Evolutionary conservation across 345 rosid genomes (phyloP).

Genomic region (Anastatica hierochuntica): DNA sequence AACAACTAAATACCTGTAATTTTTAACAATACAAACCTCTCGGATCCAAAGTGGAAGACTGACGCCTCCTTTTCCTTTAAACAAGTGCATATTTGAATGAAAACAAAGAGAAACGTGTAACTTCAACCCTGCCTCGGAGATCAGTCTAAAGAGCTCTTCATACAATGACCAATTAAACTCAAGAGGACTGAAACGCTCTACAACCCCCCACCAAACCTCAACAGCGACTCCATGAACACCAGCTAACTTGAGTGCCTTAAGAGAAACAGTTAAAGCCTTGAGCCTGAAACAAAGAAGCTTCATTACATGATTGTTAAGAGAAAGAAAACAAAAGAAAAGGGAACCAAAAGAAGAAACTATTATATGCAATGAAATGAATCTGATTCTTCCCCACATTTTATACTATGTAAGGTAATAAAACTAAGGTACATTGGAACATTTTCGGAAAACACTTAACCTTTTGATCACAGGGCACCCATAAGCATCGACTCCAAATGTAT

Average conservation of each 20-base stretch:
- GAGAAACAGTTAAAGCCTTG: slow-evolving; percentile 58
- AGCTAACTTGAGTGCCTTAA: slow-evolving; percentile 64
- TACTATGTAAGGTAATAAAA: slow-evolving; percentile 14
- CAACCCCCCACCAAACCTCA: slow-evolving; percentile 71
- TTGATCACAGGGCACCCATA: slow-evolving; percentile 46
- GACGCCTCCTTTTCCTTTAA: slow-evolving; percentile 38
- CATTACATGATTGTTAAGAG: neutral
- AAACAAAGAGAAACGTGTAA: slow-evolving; percentile 51
- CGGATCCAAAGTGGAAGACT: slow-evolving; percentile 62
- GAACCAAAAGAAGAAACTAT: neutral
- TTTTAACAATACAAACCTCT: slow-evolving; percentile 36
- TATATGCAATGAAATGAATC: neutral
- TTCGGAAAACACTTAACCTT: slow-evolving; percentile 25
- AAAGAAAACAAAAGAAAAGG: too few relatives aligned
- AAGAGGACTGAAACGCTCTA: slow-evolving; percentile 49
- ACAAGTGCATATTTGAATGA: slow-evolving; percentile 42
- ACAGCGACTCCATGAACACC: slow-evolving; percentile 68
- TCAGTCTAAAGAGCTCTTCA: slow-evolving; percentile 47
- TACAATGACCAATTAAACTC: slow-evolving; percentile 53
- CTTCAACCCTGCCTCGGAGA: slow-evolving; percentile 50
- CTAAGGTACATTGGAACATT: neutral
- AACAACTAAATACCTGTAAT: slow-evolving; percentile 15
- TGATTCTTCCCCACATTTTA: too few relatives aligned
- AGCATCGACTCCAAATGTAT: slow-evolving; percentile 40
- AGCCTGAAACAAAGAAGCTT: slow-evolving; percentile 37